Evolutionary conservation across 768 basidiomycete genomes (phyloP).

Genomic region (Trametes gibbosa): DNA sequence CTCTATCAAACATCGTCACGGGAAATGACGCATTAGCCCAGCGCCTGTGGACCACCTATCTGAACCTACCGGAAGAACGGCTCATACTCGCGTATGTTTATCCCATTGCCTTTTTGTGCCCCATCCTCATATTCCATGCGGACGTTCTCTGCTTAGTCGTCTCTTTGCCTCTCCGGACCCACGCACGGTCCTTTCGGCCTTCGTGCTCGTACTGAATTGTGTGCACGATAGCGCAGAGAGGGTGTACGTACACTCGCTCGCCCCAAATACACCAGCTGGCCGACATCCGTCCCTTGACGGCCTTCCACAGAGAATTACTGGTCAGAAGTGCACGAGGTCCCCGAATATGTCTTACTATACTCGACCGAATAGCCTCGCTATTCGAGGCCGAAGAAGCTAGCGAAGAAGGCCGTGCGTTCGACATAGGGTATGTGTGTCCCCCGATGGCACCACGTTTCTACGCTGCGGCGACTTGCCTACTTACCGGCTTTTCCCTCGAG

Average conservation of each 20-base stretch:
- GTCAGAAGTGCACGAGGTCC: conserved; percentile 52
- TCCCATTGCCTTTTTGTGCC: neutral
- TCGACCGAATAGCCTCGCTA: conserved; percentile 70
- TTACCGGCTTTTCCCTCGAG: neutral
- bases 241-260: conserved; percentile 45
- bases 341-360: conserved; percentile 62
- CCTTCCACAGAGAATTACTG: conserved; percentile 46
- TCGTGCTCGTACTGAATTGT: conserved; percentile 75
- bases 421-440: conserved; percentile 56
- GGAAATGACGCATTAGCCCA: conserved; percentile 57
- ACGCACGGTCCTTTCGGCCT: conserved; percentile 54
- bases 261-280: conserved; percentile 4
- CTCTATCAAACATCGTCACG: conserved; percentile 83
- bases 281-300: neutral
- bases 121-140: neutral
- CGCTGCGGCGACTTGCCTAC: neutral
- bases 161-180: conserved; percentile 62
- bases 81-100: conserved; percentile 68
- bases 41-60: conserved; percentile 61
- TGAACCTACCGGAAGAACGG: conserved; percentile 69
- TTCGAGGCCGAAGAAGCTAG: conserved; percentile 66
- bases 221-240: conserved; percentile 53
- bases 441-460: neutral
- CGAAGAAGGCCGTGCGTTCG: conserved; percentile 68
- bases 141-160: conserved; percentile 30